phyloP scores from a whole-genome alignment of 371 early-diverging fungal genomes.

The Zychaea mexicana region DNA sequence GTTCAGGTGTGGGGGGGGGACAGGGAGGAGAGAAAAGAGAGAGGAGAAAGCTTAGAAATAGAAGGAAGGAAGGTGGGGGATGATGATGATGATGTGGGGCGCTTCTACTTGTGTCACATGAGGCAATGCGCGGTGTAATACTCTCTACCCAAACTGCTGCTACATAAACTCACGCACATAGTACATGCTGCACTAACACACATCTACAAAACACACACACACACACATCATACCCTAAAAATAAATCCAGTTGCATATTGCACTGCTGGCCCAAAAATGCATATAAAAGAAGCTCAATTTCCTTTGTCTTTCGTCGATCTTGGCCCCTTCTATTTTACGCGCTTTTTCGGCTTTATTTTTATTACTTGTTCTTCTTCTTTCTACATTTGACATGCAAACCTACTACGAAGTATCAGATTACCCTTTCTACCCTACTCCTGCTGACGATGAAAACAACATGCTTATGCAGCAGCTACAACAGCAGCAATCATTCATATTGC shows the following conservation, averaged over 20 bases:
- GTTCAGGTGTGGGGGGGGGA: not conserved
- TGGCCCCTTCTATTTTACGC: not conserved
- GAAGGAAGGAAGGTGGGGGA: not conserved
- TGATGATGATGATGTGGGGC: not conserved
- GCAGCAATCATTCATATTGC: not conserved
- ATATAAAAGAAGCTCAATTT: not conserved
- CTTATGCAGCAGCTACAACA: not conserved
- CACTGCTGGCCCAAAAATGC: not conserved
- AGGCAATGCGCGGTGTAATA: not conserved
- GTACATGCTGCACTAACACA: too few relatives aligned
- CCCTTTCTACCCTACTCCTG: not conserved
- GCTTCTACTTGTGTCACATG: constrained; percentile 2
- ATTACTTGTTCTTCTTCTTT: not conserved
- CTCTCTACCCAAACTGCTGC: too few relatives aligned
- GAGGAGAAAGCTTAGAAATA: not conserved
- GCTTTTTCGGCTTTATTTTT: not conserved
- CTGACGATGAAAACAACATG: not conserved
- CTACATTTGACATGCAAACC: not conserved
- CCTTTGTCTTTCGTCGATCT: not conserved
- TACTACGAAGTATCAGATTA: not conserved
- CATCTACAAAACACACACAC: too few relatives aligned
- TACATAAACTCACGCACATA: too few relatives aligned
- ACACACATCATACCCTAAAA: not conserved
- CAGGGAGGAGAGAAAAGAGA: not conserved
- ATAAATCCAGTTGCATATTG: not conserved